Evolutionary conservation across 2,329 filamentous ascomycete genomes (phyloP).

Genomic region (Nigrospora oryzae): DNA sequence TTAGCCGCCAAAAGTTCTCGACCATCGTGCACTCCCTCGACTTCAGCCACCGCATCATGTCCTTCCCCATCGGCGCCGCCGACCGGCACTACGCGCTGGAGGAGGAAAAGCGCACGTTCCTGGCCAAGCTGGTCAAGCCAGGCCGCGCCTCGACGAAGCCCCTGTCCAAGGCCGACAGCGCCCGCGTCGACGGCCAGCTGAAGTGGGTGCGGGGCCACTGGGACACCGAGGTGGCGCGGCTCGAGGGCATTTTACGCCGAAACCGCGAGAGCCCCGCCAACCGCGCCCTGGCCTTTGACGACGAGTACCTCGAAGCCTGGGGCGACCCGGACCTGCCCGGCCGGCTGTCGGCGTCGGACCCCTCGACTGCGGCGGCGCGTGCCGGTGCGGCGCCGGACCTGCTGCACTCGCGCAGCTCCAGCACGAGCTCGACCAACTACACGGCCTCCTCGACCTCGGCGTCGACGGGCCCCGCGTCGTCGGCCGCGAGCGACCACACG

Average conservation of each 20-base stretch:
- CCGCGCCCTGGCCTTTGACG: slow-evolving; percentile 12
- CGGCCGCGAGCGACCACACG: background rate
- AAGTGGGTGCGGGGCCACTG: slow-evolving; percentile 14
- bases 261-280: slow-evolving; percentile 12
- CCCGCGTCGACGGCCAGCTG: slow-evolving; percentile 15
- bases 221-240: slow-evolving; percentile 14
- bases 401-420: background rate
- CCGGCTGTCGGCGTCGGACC: slow-evolving; percentile 8
- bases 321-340: slow-evolving; percentile 14
- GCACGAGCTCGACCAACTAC: background rate
- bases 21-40: slow-evolving; percentile 18
- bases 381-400: background rate
- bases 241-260: slow-evolving; percentile 10
- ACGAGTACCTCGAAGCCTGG: slow-evolving; percentile 17
- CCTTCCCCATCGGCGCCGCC: slow-evolving; percentile 16
- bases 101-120: slow-evolving; percentile 15
- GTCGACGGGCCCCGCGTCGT: background rate
- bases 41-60: slow-evolving; percentile 18
- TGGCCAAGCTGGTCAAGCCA: slow-evolving; percentile 7
- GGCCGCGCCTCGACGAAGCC: slow-evolving; percentile 9
- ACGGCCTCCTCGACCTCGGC: background rate
- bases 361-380: background rate
- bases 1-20: slow-evolving; percentile 29
- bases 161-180: slow-evolving; percentile 14
- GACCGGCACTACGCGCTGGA: slow-evolving; percentile 17